Base-by-base conservation (phyloP, 352 stramenopile species). In the Pythium pectinolyticum region DNA sequence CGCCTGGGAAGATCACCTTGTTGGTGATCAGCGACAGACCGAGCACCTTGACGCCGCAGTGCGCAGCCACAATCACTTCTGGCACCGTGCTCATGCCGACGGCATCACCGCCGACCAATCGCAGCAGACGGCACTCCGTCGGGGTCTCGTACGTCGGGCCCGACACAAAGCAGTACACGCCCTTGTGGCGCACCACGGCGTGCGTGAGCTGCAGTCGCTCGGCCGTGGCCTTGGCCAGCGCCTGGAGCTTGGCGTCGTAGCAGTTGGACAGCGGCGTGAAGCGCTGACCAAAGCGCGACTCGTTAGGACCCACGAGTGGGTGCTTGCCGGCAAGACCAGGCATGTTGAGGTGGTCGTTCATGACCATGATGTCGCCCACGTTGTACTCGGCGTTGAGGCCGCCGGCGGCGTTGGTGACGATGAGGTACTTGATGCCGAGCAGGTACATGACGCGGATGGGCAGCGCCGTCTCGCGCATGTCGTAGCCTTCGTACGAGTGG, bases 11-110 rank as follows among this genome's bases (percentile, higher is more conserved):
- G 34, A 95, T 84, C 31, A 84, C 82, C 63, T 89, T 90, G 77
- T 99, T 99, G 22, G 97, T 99, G 69, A 99, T 98, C 25, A 99
- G 72, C 48, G 88, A 98, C 30, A 99, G 66, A n/a, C 91, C 96
- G 39, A 99, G 77, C 14, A 99, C 93, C 67, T 95, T 88, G 58
- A 99, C 86, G 9, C 94, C 95, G 52, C 90, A 97, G 74, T 99
- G 96, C 52, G 88, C 82, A 2, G 96, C 95, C 20, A 97, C 95
- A n/a, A 99, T 91, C 43, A 98, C 91, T 70, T 99, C 97, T 0
- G 96, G 96, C 19, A 98, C 89, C 0, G 96, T 99, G 60, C 80
- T 97, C 96, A 99, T 99, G 17, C 97, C 97, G 2, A 99, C 97
- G 20, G 89, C 84, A 71, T 98, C 93, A 22, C 86, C 91, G 32